Evolutionary conservation across 345 rosid species (phyloP).

Genomic region (Kandelia obovata): DNA sequence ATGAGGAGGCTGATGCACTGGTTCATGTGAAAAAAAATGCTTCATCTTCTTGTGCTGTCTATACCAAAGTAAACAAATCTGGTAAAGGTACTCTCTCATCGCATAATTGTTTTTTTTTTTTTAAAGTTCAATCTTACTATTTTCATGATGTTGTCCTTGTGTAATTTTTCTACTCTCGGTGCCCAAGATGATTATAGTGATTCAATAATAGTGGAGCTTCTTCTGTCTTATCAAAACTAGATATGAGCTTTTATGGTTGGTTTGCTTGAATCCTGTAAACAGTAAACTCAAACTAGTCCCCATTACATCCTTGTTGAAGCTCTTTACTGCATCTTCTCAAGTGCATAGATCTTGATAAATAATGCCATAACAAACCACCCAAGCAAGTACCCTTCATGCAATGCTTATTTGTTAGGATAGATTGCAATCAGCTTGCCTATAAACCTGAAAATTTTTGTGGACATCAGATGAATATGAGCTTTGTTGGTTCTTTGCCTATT

Average conservation of each 20-base stretch:
- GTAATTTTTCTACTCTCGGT: background rate
- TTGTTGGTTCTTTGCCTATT: background rate
- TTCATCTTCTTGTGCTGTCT: slow-evolving; percentile 31
- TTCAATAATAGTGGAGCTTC: background rate
- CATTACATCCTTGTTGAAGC: no score
- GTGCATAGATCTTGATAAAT: background rate
- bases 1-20: slow-evolving; percentile 37
- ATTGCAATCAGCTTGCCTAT: background rate
- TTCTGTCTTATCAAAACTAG: background rate
- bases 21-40: slow-evolving; percentile 34
- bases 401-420: background rate
- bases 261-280: no score
- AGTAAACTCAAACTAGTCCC: background rate
- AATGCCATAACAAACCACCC: background rate
- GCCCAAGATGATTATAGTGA: background rate
- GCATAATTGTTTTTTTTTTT: background rate
- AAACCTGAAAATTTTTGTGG: background rate
- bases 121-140: background rate
- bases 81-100: slow-evolving; percentile 39
- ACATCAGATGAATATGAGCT: background rate
- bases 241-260: no score
- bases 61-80: slow-evolving; percentile 31
- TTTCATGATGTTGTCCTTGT: slow-evolving; percentile 9
- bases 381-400: background rate
- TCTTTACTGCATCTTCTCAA: background rate